phyloP scores from a whole-genome alignment of 129 eudicot species.

The Tanacetum coccineum region DNA sequence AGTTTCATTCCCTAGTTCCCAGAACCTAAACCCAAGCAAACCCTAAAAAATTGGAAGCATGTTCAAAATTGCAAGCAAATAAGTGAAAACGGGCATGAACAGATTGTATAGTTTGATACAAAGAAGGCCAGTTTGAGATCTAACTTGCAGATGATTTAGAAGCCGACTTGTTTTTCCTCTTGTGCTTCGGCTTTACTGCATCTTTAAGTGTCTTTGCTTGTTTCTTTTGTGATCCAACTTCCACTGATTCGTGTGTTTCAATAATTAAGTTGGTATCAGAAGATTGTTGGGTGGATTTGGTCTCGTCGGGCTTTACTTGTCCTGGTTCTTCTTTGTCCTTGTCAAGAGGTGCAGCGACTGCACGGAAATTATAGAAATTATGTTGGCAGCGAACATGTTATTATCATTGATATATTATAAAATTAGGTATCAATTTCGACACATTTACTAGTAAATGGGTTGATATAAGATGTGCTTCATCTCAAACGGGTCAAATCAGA shows the following conservation, averaged over 20 bases:
- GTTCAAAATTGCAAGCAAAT: not conserved
- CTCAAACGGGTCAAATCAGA: too few species aligned
- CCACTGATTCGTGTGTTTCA: slow-evolving; percentile 20
- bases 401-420: not conserved
- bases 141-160: slow-evolving; percentile 12
- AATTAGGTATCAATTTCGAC: too few species aligned
- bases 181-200: slow-evolving; percentile 89
- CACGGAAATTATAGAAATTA: not conserved
- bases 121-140: not conserved
- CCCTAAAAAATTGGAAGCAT: too few species aligned
- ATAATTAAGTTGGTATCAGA: slow-evolving; percentile 27
- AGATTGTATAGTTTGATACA: slow-evolving; percentile 11
- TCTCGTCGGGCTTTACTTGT: slow-evolving; percentile 15
- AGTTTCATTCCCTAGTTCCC: too few species aligned
- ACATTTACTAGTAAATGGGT: too few species aligned
- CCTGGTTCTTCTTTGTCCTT: slow-evolving; percentile 22
- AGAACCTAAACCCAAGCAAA: too few species aligned
- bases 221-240: slow-evolving; percentile 20
- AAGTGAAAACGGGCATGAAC: slow-evolving; percentile 3
- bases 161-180: slow-evolving; percentile 58
- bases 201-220: slow-evolving; percentile 55
- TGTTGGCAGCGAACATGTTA: not conserved
- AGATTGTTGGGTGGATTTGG: slow-evolving; percentile 23
- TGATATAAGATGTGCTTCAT: too few species aligned
- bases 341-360: slow-evolving; percentile 24